Conservation (phyloP, 192 early-diverging fungal genomes). For the Coemansia sp. region DNA sequence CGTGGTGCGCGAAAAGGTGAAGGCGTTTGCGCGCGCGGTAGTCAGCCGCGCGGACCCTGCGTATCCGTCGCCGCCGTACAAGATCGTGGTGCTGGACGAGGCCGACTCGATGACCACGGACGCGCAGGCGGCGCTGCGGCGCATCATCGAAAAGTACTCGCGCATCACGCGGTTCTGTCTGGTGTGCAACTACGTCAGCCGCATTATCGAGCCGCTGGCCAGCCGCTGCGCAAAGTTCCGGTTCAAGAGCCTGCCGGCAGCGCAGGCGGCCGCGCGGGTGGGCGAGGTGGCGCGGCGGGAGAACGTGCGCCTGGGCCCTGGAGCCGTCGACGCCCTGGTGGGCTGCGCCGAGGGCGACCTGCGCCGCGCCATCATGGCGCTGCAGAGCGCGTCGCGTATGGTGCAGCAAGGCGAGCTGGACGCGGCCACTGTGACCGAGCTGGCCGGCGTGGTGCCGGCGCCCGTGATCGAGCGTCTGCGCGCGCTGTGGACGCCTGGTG, state of each 20-base stretch:
- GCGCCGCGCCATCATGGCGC: conserved; percentile 84
- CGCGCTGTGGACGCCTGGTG: conserved; percentile 50
- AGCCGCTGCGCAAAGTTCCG: conserved; percentile 95
- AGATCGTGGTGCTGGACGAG: conserved; percentile 95
- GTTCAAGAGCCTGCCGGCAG: conserved; percentile 75
- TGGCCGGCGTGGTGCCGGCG: conserved; percentile 72
- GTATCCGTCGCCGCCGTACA: conserved; percentile 79
- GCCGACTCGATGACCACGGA: conserved; percentile 95
- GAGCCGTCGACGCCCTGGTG: conserved; percentile 62
- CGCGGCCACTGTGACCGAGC: conserved; percentile 60
- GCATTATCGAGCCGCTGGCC: conserved; percentile 91
- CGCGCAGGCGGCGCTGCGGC: conserved; percentile 86
- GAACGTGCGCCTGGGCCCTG: conserved; percentile 43
- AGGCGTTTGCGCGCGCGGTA: conserved; percentile 81
- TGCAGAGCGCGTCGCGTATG: conserved; percentile 78
- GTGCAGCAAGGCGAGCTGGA: conserved; percentile 49
- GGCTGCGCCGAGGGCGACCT: conserved; percentile 83
- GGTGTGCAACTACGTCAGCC: conserved; percentile 57
- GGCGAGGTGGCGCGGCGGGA: conserved; percentile 65
- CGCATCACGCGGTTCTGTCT: conserved; percentile 90
- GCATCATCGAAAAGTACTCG: conserved; percentile 95
- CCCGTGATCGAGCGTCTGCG: conserved; percentile 60
- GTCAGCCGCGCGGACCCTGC: conserved; percentile 47
- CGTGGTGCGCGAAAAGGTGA: conserved; percentile 87
- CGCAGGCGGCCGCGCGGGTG: conserved; percentile 59